Percentiles rank a stretch among this genome's conserved stretches.
phyloP scores from a whole-genome alignment of 768 basidiomycete genomes.

The Kwoniella sp. region DNA sequence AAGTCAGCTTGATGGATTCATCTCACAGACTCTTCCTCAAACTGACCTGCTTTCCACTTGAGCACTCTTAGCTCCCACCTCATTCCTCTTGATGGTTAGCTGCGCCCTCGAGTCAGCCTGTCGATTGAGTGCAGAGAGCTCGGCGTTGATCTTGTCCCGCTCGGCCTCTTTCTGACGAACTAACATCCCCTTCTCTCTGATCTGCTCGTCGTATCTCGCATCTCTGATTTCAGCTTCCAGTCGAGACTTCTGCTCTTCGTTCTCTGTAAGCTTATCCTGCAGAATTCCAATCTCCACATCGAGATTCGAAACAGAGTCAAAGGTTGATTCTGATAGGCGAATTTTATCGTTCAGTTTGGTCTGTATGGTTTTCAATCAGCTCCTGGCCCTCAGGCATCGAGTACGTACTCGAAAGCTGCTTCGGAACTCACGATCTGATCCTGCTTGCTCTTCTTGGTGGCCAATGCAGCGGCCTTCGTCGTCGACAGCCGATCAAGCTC shows the following conservation, averaged over 20 bases:
- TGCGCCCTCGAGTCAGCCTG: conserved; percentile 82
- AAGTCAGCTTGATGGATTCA: conserved; percentile 8
- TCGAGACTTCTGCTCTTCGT: conserved; percentile 28
- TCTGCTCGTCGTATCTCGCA: conserved; percentile 49
- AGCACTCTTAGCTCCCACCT: conserved; percentile 65
- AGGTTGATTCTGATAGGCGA: conserved; percentile 45
- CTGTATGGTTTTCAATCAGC: conserved; percentile 25
- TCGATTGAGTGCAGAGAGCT: conserved; percentile 69
- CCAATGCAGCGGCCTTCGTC: conserved; percentile 62
- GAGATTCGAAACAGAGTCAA: conserved; percentile 52
- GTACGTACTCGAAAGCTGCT: no score
- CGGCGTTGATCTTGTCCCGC: conserved; percentile 69
- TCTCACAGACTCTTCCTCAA: conserved; percentile 7
- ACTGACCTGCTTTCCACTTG: conserved; percentile 72
- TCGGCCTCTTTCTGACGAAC: conserved; percentile 68
- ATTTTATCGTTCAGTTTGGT: conserved; percentile 49
- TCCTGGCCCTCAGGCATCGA: background rate
- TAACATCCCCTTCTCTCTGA: conserved; percentile 46
- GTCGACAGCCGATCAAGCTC: conserved; percentile 60
- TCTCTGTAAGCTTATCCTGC: conserved; percentile 43
- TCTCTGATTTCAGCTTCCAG: conserved; percentile 46
- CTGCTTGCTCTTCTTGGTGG: conserved; percentile 49
- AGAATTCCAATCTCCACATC: conserved; percentile 62
- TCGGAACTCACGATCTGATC: conserved; percentile 52
- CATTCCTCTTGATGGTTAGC: conserved; percentile 71